These are phyloP conservation scores for Ambrosiella xylebori DNA, from an alignment of 2,329 filamentous ascomycete species.

Conservation along the genomic window DNA sequence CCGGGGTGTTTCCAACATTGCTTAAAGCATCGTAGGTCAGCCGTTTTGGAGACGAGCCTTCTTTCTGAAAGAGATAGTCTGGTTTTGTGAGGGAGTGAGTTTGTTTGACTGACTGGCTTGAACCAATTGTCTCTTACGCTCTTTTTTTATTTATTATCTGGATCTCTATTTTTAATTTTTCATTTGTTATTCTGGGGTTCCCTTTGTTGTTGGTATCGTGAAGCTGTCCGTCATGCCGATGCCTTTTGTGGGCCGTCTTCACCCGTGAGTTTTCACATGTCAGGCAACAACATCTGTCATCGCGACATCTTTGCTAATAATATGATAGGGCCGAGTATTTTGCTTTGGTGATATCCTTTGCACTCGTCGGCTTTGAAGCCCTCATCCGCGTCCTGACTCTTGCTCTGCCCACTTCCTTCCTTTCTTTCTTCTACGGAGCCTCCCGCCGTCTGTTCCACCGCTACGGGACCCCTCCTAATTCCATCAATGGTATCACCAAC, in stretches of 20 bases:
- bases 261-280: conserved; percentile 26
- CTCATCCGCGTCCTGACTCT: conserved; percentile 74
- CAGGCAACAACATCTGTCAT: conserved; percentile 1
- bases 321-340: conserved; percentile 60
- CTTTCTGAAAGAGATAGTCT: conserved; percentile 7
- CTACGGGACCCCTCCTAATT: conserved; percentile 4
- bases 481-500: neutral
- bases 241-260: conserved; percentile 35
- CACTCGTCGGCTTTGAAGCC: conserved; percentile 67
- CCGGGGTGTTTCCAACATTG: too few relatives aligned
- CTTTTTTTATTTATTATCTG: conserved; percentile 1
- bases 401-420: conserved; percentile 65
- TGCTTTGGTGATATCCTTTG: conserved; percentile 66
- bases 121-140: conserved; percentile 6
- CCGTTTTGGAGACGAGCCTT: neutral
- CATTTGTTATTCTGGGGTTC: conserved; percentile 9
- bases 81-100: neutral
- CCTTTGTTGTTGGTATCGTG: conserved; percentile 8
- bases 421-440: conserved; percentile 64
- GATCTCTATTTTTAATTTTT: conserved; percentile 6
- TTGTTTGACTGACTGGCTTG: neutral
- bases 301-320: neutral
- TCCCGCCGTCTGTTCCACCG: conserved; percentile 72
- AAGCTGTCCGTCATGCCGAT: conserved; percentile 26
- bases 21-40: neutral